These are phyloP conservation scores for Aspergillus kassunensis DNA, from an alignment of 495 filamentous ascomycete genomes.

Conservation along the genomic window DNA sequence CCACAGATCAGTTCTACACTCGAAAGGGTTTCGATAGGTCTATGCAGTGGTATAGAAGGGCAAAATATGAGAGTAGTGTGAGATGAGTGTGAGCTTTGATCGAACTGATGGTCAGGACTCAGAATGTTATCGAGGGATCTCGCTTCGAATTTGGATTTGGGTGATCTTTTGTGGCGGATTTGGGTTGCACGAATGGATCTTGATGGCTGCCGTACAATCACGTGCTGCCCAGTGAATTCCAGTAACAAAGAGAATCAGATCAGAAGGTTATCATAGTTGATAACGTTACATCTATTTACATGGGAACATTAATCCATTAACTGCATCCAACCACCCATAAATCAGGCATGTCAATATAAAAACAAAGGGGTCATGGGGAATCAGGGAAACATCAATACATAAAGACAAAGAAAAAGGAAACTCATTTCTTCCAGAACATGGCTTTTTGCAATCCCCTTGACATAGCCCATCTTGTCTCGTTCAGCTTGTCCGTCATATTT, in stretches of 20 bases:
- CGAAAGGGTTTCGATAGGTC: background rate
- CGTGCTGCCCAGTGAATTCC: background rate
- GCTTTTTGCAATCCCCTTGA: constrained; percentile 33
- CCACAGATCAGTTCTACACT: constrained; percentile 8
- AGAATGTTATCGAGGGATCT: background rate
- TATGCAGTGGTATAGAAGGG: background rate
- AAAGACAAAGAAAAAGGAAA: constrained; percentile 4
- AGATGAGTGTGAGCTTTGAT: background rate
- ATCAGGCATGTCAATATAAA: constrained; percentile 3
- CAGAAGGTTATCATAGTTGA: background rate
- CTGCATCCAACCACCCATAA: constrained; percentile 4
- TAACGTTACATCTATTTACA: constrained; percentile 15
- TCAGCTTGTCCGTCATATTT: constrained; percentile 34
- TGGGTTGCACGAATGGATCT: background rate
- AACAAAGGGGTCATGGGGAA: constrained; percentile 14
- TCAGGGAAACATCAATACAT: constrained; percentile 2
- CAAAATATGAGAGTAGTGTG: background rate
- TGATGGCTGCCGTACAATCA: constrained; percentile 7
- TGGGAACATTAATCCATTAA: constrained; percentile 8
- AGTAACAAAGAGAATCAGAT: background rate
- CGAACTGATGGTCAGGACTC: background rate
- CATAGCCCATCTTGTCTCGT: constrained; percentile 35
- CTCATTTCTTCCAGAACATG: constrained; percentile 46
- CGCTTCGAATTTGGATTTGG: constrained; percentile 8
- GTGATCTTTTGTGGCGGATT: constrained; percentile 12